Evolutionary conservation across 306 rosid species (phyloP).

Genomic region (Cicer bijugum): DNA sequence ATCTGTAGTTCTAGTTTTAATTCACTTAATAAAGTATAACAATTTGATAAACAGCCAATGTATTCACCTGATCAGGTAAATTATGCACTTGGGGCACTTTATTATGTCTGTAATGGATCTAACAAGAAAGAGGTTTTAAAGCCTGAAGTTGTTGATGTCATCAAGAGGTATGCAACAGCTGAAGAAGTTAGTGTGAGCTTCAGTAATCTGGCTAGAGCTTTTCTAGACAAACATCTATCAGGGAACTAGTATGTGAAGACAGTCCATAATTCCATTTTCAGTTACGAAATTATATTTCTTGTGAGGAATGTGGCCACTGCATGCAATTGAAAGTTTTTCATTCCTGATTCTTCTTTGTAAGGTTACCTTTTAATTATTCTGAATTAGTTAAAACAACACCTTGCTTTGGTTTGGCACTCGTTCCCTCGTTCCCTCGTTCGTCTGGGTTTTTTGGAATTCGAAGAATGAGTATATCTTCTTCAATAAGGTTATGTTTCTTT

Average conservation of each 20-base stretch:
- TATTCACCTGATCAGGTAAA: conserved; percentile 61
- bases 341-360: background rate
- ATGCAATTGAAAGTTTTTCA: background rate
- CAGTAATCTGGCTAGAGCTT: conserved; percentile 82
- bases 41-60: conserved; percentile 27
- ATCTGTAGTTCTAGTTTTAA: conserved; percentile 16
- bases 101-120: conserved; percentile 67
- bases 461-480: too few species aligned
- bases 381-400: too few species aligned
- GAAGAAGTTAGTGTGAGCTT: conserved; percentile 69
- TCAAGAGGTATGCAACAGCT: conserved; percentile 80
- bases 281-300: background rate
- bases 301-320: background rate
- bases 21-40: conserved; percentile 7
- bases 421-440: too few species aligned
- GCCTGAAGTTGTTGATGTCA: conserved; percentile 82
- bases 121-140: conserved; percentile 71
- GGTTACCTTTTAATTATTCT: background rate
- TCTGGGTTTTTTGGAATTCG: too few species aligned
- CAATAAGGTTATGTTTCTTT: too few species aligned
- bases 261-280: conserved; percentile 2
- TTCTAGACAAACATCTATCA: conserved; percentile 69
- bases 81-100: conserved; percentile 78
- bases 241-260: conserved; percentile 37
- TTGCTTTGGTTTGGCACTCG: too few species aligned